A percentile compares a stretch with the other conserved stretches of the same genome.
Conservation (phyloP, 2,329 filamentous ascomycete species). For the Pleomassaria siparia region DNA sequence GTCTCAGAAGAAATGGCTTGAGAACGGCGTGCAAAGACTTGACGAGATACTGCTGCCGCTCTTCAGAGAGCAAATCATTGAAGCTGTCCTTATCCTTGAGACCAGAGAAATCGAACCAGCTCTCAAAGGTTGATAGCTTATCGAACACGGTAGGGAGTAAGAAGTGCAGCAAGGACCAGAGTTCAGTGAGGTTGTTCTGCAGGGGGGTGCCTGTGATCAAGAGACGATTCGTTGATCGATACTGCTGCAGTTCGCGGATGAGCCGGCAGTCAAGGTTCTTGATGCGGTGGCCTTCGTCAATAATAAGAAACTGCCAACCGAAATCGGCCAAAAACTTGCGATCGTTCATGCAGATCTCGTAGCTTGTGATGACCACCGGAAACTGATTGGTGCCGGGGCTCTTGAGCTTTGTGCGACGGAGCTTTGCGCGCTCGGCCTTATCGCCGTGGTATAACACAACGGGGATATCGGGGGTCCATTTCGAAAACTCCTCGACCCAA, state of each 20-base stretch:
- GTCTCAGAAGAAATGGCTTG: slow-evolving; percentile 83
- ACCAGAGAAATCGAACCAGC: slow-evolving; percentile 96
- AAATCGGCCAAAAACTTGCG: slow-evolving; percentile 78
- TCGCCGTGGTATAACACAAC: slow-evolving; percentile 89
- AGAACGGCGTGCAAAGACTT: slow-evolving; percentile 90
- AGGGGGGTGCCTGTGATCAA: slow-evolving; percentile 93
- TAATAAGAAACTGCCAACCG: slow-evolving; percentile 97
- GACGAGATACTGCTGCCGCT: slow-evolving; percentile 74
- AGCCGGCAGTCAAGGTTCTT: slow-evolving; percentile 95
- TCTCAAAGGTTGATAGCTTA: slow-evolving; percentile 88
- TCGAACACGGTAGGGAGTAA: slow-evolving; percentile 90
- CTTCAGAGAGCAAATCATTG: slow-evolving; percentile 76
- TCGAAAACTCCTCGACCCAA: slow-evolving; percentile 91
- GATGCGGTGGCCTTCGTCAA: slow-evolving; percentile 95
- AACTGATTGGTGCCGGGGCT: slow-evolving; percentile 71
- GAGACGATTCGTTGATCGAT: slow-evolving; percentile 85
- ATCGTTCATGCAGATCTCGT: slow-evolving; percentile 94
- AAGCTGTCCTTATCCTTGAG: slow-evolving; percentile 80
- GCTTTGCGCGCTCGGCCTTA: slow-evolving; percentile 71
- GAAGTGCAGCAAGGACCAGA: slow-evolving; percentile 95
- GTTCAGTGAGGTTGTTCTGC: slow-evolving; percentile 91
- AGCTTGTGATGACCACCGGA: slow-evolving; percentile 90
- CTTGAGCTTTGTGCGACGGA: slow-evolving; percentile 73
- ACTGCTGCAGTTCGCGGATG: slow-evolving; percentile 84
- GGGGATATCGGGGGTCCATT: slow-evolving; percentile 87